Percentiles rank a stretch among this genome's conserved stretches.
These are phyloP conservation scores for Hymenoscyphus scutula DNA, from an alignment of 2,329 filamentous ascomycete genomes.

Conservation along the genomic window DNA sequence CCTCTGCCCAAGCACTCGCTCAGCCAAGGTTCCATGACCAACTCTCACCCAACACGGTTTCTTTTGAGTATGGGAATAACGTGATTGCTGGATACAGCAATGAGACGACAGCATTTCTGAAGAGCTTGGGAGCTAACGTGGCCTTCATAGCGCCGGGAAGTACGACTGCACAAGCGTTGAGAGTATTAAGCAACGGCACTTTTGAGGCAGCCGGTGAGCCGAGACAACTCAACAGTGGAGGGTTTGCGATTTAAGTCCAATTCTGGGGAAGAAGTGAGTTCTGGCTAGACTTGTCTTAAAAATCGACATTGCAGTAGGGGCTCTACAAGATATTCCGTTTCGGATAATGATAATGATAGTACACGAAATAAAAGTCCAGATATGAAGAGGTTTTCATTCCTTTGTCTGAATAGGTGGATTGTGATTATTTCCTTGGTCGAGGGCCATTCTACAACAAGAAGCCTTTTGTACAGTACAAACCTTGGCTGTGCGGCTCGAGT, in stretches of 20 bases:
- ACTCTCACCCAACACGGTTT: slow-evolving; percentile 53
- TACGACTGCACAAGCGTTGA: slow-evolving; percentile 64
- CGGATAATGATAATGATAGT: slow-evolving; percentile 6
- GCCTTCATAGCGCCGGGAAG: slow-evolving; percentile 54
- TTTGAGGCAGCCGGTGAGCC: slow-evolving; percentile 80
- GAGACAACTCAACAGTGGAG: slow-evolving; percentile 68
- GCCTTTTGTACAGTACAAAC: neutral
- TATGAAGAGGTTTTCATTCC: neutral
- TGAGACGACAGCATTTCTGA: slow-evolving; percentile 57
- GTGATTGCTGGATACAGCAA: slow-evolving; percentile 53
- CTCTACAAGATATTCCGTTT: neutral
- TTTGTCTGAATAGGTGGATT: neutral
- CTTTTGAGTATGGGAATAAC: slow-evolving; percentile 51
- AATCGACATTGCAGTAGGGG: neutral
- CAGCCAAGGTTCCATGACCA: slow-evolving; percentile 64
- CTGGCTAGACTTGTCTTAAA: neutral
- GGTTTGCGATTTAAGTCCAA: slow-evolving; percentile 50
- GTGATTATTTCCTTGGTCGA: neutral
- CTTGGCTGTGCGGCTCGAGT: slow-evolving; percentile 7
- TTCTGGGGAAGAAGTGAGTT: neutral
- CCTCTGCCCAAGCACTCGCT: slow-evolving; percentile 51
- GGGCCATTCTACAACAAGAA: neutral
- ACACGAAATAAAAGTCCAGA: neutral
- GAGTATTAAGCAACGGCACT: slow-evolving; percentile 57
- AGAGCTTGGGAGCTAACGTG: slow-evolving; percentile 56